A percentile compares a stretch with the other conserved stretches of the same genome.
These are phyloP conservation scores for Achaetomium macrosporum DNA, from an alignment of 2,329 filamentous ascomycete species.

Conservation along the genomic window DNA sequence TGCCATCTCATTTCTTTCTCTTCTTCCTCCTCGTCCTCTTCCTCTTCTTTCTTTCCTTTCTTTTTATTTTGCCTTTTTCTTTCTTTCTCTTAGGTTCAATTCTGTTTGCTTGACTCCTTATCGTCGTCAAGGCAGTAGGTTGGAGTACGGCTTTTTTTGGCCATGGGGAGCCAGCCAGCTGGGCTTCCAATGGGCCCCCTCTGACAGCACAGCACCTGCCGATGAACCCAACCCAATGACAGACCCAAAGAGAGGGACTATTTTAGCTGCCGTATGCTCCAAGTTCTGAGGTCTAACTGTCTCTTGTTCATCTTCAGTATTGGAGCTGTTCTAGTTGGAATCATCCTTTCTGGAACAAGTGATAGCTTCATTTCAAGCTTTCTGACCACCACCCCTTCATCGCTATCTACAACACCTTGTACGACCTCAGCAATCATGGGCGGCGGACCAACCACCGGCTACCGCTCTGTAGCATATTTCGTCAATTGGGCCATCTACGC, in stretches of 20 bases:
- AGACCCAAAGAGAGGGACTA: neutral
- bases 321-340: neutral
- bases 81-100: no score
- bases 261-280: constrained; percentile 4
- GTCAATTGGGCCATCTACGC: constrained; percentile 85
- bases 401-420: neutral
- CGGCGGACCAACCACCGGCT: constrained; percentile 42
- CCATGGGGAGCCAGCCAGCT: neutral
- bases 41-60: no score
- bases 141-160: no score
- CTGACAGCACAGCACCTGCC: constrained; percentile 2
- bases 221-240: neutral
- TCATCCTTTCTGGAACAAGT: neutral
- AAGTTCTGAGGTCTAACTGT: neutral
- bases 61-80: no score
- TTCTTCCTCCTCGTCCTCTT: no score
- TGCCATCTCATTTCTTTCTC: no score
- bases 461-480: constrained; percentile 65
- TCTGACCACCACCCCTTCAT: neutral
- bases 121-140: no score
- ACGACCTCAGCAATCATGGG: constrained; percentile 33
- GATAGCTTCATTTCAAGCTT: neutral
- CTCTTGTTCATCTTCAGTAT: neutral
- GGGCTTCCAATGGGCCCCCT: constrained; percentile 12
- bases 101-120: no score